A percentile compares a stretch with the other conserved stretches of the same genome.
phyloP scores from a whole-genome alignment of 2,329 filamentous ascomycete species.

The Trichoderma simmonsii region DNA sequence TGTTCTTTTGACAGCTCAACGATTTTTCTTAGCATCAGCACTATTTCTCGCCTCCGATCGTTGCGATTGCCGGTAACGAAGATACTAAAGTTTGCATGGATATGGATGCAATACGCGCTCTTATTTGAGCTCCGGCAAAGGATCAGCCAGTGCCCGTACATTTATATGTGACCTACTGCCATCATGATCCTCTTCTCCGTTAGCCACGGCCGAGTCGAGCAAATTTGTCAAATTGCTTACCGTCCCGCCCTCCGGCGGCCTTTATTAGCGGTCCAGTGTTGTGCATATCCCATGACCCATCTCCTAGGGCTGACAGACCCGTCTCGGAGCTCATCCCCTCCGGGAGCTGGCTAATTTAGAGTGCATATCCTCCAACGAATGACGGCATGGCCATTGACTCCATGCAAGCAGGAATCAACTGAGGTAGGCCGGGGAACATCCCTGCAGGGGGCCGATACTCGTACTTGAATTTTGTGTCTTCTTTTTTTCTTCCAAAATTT shows the following conservation, averaged over 20 bases:
- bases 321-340: neutral
- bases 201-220: neutral
- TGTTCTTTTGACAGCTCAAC: neutral
- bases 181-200: neutral
- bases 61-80: neutral
- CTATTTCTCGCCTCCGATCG: neutral
- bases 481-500: neutral
- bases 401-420: neutral
- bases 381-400: neutral
- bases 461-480: neutral
- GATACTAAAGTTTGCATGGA: neutral
- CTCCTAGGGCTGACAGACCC: neutral
- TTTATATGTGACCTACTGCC: neutral
- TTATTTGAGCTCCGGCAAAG: neutral
- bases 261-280: neutral
- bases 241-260: neutral
- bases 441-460: neutral
- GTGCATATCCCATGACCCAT: constrained; percentile 6
- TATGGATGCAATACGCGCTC: neutral
- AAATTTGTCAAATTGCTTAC: neutral
- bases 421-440: neutral
- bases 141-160: neutral
- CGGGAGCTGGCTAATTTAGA: neutral
- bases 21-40: neutral
- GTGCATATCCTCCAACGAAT: neutral